Evolutionary conservation across 192 early-diverging fungal genomes (phyloP).

Genomic region (Lobosporangium transversale): DNA sequence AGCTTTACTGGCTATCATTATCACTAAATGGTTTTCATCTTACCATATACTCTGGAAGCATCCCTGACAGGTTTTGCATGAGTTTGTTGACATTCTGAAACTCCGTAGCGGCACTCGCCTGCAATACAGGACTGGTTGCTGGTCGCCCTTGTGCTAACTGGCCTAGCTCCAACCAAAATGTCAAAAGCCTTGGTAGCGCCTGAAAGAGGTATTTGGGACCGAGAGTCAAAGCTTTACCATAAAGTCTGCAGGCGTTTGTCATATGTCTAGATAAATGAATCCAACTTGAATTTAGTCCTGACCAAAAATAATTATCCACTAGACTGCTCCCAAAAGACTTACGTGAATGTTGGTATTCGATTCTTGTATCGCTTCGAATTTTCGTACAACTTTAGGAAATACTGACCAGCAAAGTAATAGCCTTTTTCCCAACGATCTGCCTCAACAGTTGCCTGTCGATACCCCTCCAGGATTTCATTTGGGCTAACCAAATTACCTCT

Average conservation of each 20-base stretch:
- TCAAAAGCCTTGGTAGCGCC: slow-evolving; percentile 85
- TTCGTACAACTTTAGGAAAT: slow-evolving; percentile 67
- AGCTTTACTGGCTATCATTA: too few species aligned
- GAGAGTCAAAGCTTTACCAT: slow-evolving; percentile 62
- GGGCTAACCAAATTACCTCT: slow-evolving; percentile 54
- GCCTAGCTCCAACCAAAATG: slow-evolving; percentile 85
- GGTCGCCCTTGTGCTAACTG: slow-evolving; percentile 9
- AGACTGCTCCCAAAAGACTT: too few species aligned
- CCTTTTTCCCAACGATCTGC: slow-evolving; percentile 74
- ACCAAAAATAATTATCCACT: not conserved
- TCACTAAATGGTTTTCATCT: too few species aligned
- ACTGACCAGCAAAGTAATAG: slow-evolving; percentile 67
- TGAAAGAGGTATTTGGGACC: slow-evolving; percentile 87
- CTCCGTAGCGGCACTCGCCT: not conserved
- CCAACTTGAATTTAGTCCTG: not conserved
- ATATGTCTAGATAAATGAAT: slow-evolving; percentile 13
- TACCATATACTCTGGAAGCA: slow-evolving; percentile 53
- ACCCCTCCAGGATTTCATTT: slow-evolving; percentile 56
- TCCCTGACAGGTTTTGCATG: slow-evolving; percentile 28
- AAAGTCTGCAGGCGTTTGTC: slow-evolving; percentile 20
- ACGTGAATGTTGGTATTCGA: slow-evolving; percentile 8
- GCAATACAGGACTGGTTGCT: not conserved
- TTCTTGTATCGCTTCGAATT: slow-evolving; percentile 12
- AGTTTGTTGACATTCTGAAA: slow-evolving; percentile 25
- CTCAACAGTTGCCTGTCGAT: slow-evolving; percentile 25